phyloP scores from a whole-genome alignment of 306 rosid genomes.

The Dalbergia cultrata region DNA sequence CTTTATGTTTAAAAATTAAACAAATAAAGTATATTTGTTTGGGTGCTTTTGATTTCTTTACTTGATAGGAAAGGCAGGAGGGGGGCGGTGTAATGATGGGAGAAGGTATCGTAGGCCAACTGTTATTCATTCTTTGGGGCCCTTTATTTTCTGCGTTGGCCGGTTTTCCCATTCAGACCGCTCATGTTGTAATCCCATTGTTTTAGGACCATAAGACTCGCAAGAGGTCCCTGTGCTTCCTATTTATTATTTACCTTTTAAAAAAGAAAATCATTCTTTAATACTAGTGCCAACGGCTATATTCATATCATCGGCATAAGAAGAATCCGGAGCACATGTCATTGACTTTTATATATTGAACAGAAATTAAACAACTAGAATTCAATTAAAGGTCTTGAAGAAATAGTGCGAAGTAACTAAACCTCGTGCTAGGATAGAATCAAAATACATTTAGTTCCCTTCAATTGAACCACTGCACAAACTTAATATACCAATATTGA shows the following conservation, averaged over 20 bases:
- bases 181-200: neutral
- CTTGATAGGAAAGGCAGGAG: slow-evolving; percentile 37
- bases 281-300: slow-evolving; percentile 28
- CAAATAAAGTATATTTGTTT: neutral
- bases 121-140: slow-evolving; percentile 36
- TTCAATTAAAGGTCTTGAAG: neutral
- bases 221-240: slow-evolving; percentile 17
- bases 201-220: neutral
- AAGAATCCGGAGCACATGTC: slow-evolving; percentile 20
- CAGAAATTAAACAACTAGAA: slow-evolving; percentile 10
- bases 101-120: slow-evolving; percentile 43
- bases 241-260: neutral
- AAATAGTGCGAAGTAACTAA: neutral
- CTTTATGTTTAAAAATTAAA: neutral
- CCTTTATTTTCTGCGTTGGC: slow-evolving; percentile 26
- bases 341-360: neutral
- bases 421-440: neutral
- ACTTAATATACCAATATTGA: neutral
- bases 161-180: neutral
- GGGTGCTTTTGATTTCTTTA: slow-evolving; percentile 20
- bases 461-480: slow-evolving; percentile 1
- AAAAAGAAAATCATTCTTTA: neutral
- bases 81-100: slow-evolving; percentile 43
- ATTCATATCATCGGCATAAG: neutral
- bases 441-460: neutral